Conservation (phyloP, 2,329 filamentous ascomycete genomes). For the Xylaria sp. region DNA sequence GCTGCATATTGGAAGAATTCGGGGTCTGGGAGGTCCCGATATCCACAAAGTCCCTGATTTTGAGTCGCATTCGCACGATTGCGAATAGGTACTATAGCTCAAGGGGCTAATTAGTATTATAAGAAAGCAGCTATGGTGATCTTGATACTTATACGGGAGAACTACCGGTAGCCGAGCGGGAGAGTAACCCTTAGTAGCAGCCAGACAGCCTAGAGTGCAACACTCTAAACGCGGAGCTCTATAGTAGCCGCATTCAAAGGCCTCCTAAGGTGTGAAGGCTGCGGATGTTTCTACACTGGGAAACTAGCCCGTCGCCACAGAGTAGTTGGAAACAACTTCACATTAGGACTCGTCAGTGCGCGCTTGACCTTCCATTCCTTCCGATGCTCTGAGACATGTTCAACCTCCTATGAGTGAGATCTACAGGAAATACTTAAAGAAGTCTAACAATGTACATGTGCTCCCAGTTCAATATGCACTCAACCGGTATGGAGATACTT, state of each 20-base stretch:
- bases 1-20: conserved; percentile 4
- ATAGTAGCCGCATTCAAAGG: background rate
- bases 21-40: conserved; percentile 11
- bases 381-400: background rate
- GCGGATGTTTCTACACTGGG: background rate
- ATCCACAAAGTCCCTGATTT: conserved; percentile 9
- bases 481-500: background rate
- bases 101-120: conserved; percentile 13
- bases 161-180: conserved; percentile 6
- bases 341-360: background rate
- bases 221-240: background rate
- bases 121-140: conserved; percentile 14
- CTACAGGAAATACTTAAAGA: background rate
- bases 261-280: background rate
- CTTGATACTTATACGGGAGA: background rate
- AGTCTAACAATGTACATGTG: background rate
- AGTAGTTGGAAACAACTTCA: conserved; percentile 5
- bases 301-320: background rate
- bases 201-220: background rate
- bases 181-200: conserved; percentile 11
- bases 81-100: background rate
- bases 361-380: background rate
- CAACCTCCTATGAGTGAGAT: background rate
- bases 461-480: background rate
- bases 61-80: background rate